A percentile compares a stretch with the other conserved stretches of the same genome.
Evolutionary conservation across 306 rosid genomes (phyloP).

Genomic region (Castanea crenata): DNA sequence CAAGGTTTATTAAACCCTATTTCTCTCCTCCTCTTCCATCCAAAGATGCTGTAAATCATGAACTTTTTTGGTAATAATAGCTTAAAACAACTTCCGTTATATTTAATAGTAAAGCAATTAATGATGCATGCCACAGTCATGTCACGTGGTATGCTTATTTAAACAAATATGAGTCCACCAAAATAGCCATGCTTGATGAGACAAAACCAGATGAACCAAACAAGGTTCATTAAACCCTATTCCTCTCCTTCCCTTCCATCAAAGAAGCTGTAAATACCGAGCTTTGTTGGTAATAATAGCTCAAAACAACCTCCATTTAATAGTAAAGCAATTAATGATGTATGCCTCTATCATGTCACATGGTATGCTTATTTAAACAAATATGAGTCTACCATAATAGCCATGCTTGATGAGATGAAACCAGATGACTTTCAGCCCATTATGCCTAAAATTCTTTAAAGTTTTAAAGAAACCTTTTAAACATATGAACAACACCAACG

Average conservation of each 20-base stretch:
- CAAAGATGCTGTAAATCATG: background rate
- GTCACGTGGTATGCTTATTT: constrained; percentile 10
- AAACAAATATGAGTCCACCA: background rate
- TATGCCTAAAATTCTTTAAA: background rate
- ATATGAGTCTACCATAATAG: background rate
- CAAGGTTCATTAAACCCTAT: too few species aligned
- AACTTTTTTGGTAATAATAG: background rate
- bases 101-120: constrained; percentile 4
- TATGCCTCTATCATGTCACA: constrained; percentile 8
- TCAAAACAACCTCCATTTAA: background rate
- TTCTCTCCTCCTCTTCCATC: too few species aligned
- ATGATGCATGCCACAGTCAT: constrained; percentile 14
- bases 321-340: constrained; percentile 5
- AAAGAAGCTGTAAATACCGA: background rate
- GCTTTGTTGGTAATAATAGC: background rate
- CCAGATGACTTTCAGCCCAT: background rate
- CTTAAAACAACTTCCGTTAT: background rate
- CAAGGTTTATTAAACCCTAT: too few species aligned
- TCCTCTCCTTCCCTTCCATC: too few species aligned
- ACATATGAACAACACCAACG: background rate
- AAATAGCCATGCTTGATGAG: background rate
- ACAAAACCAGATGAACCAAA: background rate
- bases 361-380: constrained; percentile 2
- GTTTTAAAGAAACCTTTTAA: background rate
- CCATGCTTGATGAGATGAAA: background rate